Conservation (phyloP, 1,139 yeast species). For the Hyphopichia buzzinii region DNA sequence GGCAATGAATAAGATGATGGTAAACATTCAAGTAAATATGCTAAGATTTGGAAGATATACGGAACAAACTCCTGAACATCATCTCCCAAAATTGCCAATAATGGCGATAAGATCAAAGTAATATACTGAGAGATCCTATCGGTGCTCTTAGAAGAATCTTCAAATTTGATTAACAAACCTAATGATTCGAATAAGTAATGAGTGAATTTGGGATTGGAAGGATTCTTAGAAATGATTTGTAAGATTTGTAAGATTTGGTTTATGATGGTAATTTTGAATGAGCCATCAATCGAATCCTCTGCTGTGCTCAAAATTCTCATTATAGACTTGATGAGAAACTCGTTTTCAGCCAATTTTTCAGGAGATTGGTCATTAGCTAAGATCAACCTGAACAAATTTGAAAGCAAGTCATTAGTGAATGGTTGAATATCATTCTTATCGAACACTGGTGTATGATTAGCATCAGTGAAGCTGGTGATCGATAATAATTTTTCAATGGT, state of each 20-base stretch:
- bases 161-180: constrained; percentile 67
- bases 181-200: constrained; percentile 90
- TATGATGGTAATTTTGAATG: constrained; percentile 47
- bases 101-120: constrained; percentile 60
- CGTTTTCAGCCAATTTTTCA: constrained; percentile 92
- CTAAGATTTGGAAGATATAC: constrained; percentile 83
- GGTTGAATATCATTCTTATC: constrained; percentile 65
- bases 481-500: constrained; percentile 87
- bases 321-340: constrained; percentile 82
- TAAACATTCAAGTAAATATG: constrained; percentile 68
- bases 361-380: constrained; percentile 44
- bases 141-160: constrained; percentile 15
- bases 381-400: constrained; percentile 66
- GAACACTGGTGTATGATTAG: constrained; percentile 54
- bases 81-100: constrained; percentile 65
- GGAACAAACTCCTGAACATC: constrained; percentile 96
- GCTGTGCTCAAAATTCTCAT: constrained; percentile 80
- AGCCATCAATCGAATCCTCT: constrained; percentile 54
- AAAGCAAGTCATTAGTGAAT: constrained; percentile 49
- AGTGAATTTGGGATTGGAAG: constrained; percentile 90
- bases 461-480: constrained; percentile 56
- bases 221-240: constrained; percentile 74
- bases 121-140: constrained; percentile 49
- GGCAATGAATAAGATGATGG: constrained; percentile 57
- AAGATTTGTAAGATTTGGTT: constrained; percentile 70